Conservation (phyloP, 768 basidiomycete genomes). For the Scleroderma citrinum region DNA sequence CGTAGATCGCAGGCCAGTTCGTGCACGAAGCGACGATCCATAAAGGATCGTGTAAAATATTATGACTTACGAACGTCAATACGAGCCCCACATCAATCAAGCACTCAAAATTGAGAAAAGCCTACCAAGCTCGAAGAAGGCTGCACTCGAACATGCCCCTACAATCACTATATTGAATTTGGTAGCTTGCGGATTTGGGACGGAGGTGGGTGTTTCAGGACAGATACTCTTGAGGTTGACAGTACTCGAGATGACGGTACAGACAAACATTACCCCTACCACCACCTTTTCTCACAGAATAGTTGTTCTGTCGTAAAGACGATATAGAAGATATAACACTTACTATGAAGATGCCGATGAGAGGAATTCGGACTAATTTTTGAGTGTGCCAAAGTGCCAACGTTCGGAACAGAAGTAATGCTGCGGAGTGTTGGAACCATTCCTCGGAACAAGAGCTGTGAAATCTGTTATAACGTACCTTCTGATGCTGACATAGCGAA, state of each 20-base stretch:
- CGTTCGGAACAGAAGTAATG: constrained; percentile 7
- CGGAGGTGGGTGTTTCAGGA: not conserved
- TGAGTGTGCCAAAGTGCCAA: constrained; percentile 6
- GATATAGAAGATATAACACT: not conserved
- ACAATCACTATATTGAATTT: not conserved
- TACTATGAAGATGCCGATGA: not conserved
- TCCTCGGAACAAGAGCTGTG: too few species aligned
- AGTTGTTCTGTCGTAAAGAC: not conserved
- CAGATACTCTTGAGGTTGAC: constrained; percentile 2
- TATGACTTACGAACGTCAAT: not conserved
- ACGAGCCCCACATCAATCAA: not conserved
- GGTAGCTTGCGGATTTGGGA: not conserved
- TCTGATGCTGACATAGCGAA: constrained; percentile 5
- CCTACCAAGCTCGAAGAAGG: constrained; percentile 7
- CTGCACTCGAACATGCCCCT: constrained; percentile 5
- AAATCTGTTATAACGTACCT: too few species aligned
- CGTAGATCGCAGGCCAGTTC: not conserved
- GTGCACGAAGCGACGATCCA: not conserved
- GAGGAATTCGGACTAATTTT: not conserved
- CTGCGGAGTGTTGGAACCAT: not conserved
- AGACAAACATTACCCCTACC: constrained; percentile 3
- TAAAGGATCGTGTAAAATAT: not conserved
- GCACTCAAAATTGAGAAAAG: not conserved
- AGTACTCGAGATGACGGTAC: not conserved
- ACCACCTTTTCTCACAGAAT: not conserved